Evolutionary conservation across 2,329 filamentous ascomycete genomes (phyloP), one percentile per base, ranked within the genome.

Genomic region (Neospermospora avenae): DNA sequence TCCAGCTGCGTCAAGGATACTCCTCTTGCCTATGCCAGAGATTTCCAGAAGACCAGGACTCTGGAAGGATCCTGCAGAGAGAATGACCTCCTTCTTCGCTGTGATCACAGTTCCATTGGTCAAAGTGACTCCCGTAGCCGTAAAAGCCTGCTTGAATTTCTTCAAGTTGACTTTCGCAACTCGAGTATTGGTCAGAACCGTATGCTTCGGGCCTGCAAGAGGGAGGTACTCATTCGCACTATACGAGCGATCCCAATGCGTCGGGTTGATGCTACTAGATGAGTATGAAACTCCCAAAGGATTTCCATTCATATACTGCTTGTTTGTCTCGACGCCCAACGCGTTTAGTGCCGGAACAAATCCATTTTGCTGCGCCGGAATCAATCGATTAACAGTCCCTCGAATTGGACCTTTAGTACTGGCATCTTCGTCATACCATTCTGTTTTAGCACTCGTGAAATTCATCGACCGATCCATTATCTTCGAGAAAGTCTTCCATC

Each of bases 111-210:
- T 62, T 14, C 57, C 53, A 25, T 62, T 25, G 1, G 53, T 39
- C 34, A 63, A 20, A 14, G 58, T 63, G 7, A 65, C 41, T 67
- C 71, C 58, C 22, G 60, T 59, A 45, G 67, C 60, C 5, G 55
- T 61, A 28, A 58, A 63, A 6, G 35, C 42, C 8, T 44, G 20
- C 16, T 14, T 20, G 28, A 45, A 25, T 51, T 56, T 46, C n/a
- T 57, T 62, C 14, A 62, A 49, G 67, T 93, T 88, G 72, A 96
- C 77, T 74, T 87, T 89, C 71, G 84, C 88, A 60, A 96, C 91
- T 84, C 90, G 93, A 14, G 90, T 88, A 70, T 93, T 87, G 70
- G 90, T 93, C 62, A 96, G 79, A 61, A 96, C 80, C 42, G 89
- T 91, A 73, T 96, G 76, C 77, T 96, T 96, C 3, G 60, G 41